Base-by-base conservation (phyloP, 1,284 basidiomycete genomes). In the Anthracocystis walkeri region DNA sequence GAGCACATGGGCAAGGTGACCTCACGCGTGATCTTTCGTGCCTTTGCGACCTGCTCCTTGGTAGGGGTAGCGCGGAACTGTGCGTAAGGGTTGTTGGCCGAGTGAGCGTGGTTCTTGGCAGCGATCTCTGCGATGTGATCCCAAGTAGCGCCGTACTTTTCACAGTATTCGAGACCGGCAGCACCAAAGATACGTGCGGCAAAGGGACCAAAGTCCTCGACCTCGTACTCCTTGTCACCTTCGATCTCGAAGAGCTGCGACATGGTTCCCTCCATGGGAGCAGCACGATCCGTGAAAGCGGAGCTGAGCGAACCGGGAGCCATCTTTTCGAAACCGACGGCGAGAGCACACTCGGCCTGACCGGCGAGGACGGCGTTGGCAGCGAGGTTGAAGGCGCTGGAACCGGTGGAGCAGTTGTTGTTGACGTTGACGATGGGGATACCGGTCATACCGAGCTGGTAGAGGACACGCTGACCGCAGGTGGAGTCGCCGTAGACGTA, bases 341-440 rank as follows among this genome's bases (percentile, higher is more conserved):
- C 93, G 27, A 95, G 87, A 0, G 90, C 88, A 82, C 93, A 94
- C 61, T 93, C 91, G 4, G 88, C 90, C 66, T 91, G 88, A 11
- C 91, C 91, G 25, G 88, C 89, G 78, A 90, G 91, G 38, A 83
- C 80, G 31, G 75, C 72, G 57, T 80, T 77, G 60, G 67, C 78
- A 51, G 77, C 80, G 50, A 80, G 67, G 38, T 65, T 78, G 60
- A 83, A 78, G 50, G 81, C 81, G 41, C 76, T 76, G 20, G 81
- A 83, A 52, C 81, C 81, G 52, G 81, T 83, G 56, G 80, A 82
- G 74, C 80, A 82, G 75, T 82, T 82, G 75, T 93, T 93, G 87
- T 92, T 93, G 55, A 93, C 92, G 79, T 94, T 94, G 57, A 92
- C 89, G 79, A 95, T 91, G 1, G 93, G 93, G 67, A 95, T 94